These are phyloP conservation scores for Theobroma cacao DNA, from an alignment of 345 rosid genomes.

Conservation along the genomic window DNA sequence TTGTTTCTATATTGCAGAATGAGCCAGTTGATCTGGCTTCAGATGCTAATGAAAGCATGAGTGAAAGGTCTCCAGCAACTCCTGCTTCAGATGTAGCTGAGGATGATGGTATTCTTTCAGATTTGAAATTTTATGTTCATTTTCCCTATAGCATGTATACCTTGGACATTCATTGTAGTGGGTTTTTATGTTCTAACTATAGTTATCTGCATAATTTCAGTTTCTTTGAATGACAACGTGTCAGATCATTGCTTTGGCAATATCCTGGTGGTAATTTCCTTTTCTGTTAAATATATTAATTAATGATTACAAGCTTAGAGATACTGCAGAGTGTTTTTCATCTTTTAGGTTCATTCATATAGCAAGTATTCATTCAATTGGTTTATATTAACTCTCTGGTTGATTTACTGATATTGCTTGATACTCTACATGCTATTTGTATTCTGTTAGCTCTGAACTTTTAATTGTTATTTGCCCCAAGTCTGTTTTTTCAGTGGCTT, in stretches of 20 bases:
- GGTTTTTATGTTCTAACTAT: slow-evolving; percentile 27
- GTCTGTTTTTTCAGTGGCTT: not conserved
- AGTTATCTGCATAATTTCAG: slow-evolving; percentile 39
- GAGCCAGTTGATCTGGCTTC: slow-evolving; percentile 47
- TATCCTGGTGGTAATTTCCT: slow-evolving; percentile 44
- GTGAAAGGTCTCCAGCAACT: slow-evolving; percentile 49
- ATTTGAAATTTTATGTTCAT: not conserved
- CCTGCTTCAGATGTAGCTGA: slow-evolving; percentile 47
- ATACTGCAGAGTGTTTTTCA: not conserved
- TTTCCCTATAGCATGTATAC: not conserved
- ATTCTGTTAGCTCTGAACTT: not conserved
- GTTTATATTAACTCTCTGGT: not conserved
- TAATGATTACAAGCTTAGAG: not conserved
- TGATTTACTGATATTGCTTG: not conserved
- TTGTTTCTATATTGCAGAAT: slow-evolving; percentile 36
- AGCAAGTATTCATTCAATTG: not conserved
- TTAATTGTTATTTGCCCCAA: not conserved
- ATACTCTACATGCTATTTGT: no score
- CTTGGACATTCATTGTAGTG: not conserved
- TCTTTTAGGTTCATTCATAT: not conserved
- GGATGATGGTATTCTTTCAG: slow-evolving; percentile 39
- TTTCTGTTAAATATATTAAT: not conserved
- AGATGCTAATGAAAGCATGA: slow-evolving; percentile 46
- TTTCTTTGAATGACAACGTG: slow-evolving; percentile 25
- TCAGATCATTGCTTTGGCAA: slow-evolving; percentile 25